phyloP scores from a whole-genome alignment of 192 early-diverging fungal genomes.

The Gonapodya prolifera region DNA sequence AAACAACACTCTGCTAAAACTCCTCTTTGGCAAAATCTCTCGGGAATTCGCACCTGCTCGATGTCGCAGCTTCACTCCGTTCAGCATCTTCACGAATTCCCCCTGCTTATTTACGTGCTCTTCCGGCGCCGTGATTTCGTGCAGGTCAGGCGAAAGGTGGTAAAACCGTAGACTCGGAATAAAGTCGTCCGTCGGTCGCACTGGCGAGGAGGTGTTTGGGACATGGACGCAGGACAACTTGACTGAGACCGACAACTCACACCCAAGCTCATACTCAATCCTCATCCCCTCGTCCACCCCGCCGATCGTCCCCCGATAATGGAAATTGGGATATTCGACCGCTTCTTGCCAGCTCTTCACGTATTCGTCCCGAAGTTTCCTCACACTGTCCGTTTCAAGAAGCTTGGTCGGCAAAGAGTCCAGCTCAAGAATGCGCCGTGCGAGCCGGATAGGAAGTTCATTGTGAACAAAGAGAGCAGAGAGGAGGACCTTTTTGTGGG shows the following conservation, averaged over 20 bases:
- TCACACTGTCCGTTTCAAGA: background rate
- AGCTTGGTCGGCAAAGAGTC: constrained; percentile 3
- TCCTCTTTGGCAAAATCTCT: too few species aligned
- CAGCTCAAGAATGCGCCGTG: background rate
- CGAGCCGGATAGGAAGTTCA: constrained; percentile 2
- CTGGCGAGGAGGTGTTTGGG: constrained; percentile 1
- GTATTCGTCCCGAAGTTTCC: background rate
- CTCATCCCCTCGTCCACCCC: background rate
- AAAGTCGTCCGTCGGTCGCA: background rate
- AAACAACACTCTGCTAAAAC: too few species aligned
- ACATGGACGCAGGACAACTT: background rate
- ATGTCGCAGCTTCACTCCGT: background rate
- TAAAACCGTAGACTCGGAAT: background rate
- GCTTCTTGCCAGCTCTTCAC: background rate
- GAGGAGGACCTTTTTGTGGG: constrained; percentile 2
- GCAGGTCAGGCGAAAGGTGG: background rate
- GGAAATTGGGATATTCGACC: background rate
- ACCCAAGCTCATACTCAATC: background rate
- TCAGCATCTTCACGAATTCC: background rate
- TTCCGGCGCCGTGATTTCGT: background rate
- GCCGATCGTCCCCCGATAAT: background rate
- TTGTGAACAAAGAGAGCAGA: constrained; percentile 4
- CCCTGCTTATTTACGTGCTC: background rate
- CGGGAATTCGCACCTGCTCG: background rate
- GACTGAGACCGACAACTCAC: background rate